Evolutionary conservation across 352 stramenopile species (phyloP), one percentile per base, ranked within the genome.

Genomic region (Globisporangium abappressorium): DNA sequence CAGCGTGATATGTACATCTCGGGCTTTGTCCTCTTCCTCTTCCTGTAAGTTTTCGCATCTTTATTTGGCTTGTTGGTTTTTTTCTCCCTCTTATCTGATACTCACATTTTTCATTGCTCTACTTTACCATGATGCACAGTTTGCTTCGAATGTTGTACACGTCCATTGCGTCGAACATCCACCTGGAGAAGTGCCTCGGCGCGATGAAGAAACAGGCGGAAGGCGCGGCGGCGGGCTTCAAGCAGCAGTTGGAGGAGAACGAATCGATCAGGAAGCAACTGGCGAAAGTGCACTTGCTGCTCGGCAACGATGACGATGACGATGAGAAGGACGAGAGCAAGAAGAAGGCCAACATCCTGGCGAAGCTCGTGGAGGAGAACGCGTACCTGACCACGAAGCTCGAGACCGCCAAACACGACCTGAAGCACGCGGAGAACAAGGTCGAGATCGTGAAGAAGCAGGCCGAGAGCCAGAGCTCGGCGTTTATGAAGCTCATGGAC

Each of bases 1-100:
- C 85, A 95, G 70, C 81, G 87, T 24, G 82, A 95, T 69, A 92
- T 94, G 85, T 95, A 95, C 83, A 94, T 95, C 65, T 84, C 87
- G 36, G 85, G 87, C 70, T 93, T 94, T 69, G 90, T 77, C 41
- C 76, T 95, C 47, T 95, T 95, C 73, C 73, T 94, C 8, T 94
- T 94, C 63, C 61, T 92, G 72, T 80, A 72, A 36, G 74, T 74
- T 6, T 47, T 1, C 14, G 12, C 18, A 60, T 15, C 4, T 63
- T 24, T 33, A 36, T 60, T 46, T 46, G 38, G 1, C 14, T 28
- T 24, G 14, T 38, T 15, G 64, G 3, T 18, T 33, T 2, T 11
- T 41, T 11, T 18, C 34, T 56, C 2, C 55, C 4, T 62, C 5
- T 49, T 24, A 3, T 8, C 41, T 43, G 7, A 26, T 30, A 34